Conservation (phyloP, 2,329 filamentous ascomycete genomes). For the Aciculosporium take region DNA sequence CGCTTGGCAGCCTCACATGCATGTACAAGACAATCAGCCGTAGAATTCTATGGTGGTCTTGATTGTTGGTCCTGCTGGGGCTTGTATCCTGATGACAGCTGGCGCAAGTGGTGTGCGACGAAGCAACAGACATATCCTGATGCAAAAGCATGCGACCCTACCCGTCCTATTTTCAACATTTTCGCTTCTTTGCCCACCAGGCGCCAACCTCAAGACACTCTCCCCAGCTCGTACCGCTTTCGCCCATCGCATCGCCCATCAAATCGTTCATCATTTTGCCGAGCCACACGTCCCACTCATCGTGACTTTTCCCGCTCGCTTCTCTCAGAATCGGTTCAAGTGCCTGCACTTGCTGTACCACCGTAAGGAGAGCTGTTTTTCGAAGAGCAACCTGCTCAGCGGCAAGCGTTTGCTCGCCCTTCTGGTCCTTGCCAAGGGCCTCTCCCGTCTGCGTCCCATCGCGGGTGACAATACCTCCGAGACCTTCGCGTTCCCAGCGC, state of each 20-base stretch:
- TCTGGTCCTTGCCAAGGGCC: slow-evolving; percentile 31
- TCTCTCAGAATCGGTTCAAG: slow-evolving; percentile 73
- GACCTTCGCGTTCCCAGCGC: slow-evolving; percentile 71
- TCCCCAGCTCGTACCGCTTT: slow-evolving; percentile 64
- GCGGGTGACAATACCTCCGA: slow-evolving; percentile 46
- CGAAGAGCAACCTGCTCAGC: slow-evolving; percentile 59
- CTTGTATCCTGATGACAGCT: background rate
- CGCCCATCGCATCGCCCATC: slow-evolving; percentile 63
- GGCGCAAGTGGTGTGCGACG: background rate
- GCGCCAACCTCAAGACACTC: slow-evolving; percentile 80
- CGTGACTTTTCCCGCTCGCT: slow-evolving; percentile 70
- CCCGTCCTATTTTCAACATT: background rate
- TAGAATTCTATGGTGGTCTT: background rate
- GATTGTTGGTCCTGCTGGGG: background rate
- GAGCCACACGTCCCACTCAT: slow-evolving; percentile 88
- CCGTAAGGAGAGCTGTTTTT: slow-evolving; percentile 64
- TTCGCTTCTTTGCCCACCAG: slow-evolving; percentile 69
- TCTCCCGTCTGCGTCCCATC: slow-evolving; percentile 47
- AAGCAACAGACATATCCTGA: background rate
- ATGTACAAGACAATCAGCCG: slow-evolving; percentile 4
- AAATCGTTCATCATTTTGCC: slow-evolving; percentile 76
- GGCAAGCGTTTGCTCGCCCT: slow-evolving; percentile 35
- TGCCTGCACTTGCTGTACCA: slow-evolving; percentile 72
- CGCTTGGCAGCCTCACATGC: background rate
- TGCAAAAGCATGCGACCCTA: background rate